Evolutionary conservation across 345 rosid genomes (phyloP).

Genomic region (Carallia pectinifolia): DNA sequence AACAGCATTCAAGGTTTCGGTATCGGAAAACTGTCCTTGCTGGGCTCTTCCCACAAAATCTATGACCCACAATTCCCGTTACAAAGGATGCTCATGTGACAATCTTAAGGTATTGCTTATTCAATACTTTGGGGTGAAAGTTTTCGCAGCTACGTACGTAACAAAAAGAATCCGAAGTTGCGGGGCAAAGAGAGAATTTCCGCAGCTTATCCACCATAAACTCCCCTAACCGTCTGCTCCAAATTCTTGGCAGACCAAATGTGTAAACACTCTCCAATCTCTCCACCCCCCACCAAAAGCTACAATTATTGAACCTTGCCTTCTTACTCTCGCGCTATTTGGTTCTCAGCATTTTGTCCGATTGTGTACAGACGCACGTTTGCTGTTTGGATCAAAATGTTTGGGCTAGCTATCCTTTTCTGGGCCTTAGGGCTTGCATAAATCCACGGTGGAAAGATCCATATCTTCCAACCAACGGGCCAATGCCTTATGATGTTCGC

Average conservation of each 20-base stretch:
- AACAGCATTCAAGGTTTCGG: conserved; percentile 40
- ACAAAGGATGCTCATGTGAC: too few relatives aligned
- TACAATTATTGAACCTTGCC: conserved; percentile 16
- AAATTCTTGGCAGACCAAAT: conserved; percentile 23
- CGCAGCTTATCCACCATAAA: conserved; percentile 7
- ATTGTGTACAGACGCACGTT: conserved; percentile 7
- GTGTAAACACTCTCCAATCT: conserved; percentile 21
- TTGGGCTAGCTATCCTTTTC: conserved; percentile 27
- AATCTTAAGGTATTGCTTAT: too few relatives aligned
- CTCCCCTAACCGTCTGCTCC: conserved; percentile 11
- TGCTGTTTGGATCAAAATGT: not conserved
- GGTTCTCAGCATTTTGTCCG: conserved; percentile 8
- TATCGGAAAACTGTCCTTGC: conserved; percentile 59
- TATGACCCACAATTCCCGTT: conserved; percentile 13
- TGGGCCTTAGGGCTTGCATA: conserved; percentile 56
- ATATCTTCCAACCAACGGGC: conserved; percentile 48
- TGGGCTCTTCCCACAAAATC: conserved; percentile 59
- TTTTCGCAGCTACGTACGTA: not conserved
- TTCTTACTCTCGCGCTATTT: not conserved
- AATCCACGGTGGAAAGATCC: conserved; percentile 62
- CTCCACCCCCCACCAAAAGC: conserved; percentile 15
- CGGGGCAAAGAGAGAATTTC: too few relatives aligned
- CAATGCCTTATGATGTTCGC: conserved; percentile 9
- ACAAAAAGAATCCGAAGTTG: too few relatives aligned
- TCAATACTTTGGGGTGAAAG: too few relatives aligned